Percentiles rank a stretch among this genome's conserved stretches.
These are phyloP conservation scores for Ceratocystis papillata DNA, from an alignment of 2,329 filamentous ascomycete genomes.

Conservation along the genomic window DNA sequence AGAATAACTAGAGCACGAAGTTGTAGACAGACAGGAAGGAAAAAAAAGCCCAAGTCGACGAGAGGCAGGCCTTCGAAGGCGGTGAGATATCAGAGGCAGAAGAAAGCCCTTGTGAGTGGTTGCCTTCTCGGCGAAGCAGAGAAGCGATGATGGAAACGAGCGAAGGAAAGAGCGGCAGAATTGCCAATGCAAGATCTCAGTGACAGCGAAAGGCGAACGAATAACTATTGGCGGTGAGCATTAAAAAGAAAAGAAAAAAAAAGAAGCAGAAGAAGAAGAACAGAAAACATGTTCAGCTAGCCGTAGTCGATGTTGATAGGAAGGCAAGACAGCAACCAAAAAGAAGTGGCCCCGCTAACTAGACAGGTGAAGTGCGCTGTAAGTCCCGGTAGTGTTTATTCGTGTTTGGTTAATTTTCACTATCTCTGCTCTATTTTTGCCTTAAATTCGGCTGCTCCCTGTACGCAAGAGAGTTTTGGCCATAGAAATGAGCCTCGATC, in stretches of 20 bases:
- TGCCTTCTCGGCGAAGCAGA: not conserved
- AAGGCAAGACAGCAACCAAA: not conserved
- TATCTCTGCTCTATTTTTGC: not conserved
- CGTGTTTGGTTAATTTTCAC: too few relatives aligned
- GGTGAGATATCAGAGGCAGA: not conserved
- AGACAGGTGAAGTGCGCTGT: too few relatives aligned
- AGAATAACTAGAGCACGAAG: not conserved
- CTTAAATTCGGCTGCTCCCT: not conserved
- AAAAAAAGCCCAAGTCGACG: not conserved
- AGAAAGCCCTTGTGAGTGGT: not conserved
- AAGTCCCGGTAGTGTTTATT: too few relatives aligned
- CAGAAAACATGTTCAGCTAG: not conserved
- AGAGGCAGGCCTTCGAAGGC: not conserved
- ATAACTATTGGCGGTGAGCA: not conserved
- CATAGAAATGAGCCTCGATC: not conserved
- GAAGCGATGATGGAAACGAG: not conserved
- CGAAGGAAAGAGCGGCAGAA: not conserved
- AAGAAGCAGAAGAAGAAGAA: slow-evolving; percentile 18
- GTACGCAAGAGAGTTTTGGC: not conserved
- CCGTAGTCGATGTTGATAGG: not conserved
- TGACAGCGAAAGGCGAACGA: slow-evolving; percentile 7
- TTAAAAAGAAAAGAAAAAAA: slow-evolving; percentile 15
- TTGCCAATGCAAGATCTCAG: not conserved
- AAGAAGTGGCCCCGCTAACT: too few relatives aligned
- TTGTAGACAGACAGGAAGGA: not conserved